Base-by-base conservation (phyloP, 495 filamentous ascomycete genomes). In the Penicillium chermesinum region DNA sequence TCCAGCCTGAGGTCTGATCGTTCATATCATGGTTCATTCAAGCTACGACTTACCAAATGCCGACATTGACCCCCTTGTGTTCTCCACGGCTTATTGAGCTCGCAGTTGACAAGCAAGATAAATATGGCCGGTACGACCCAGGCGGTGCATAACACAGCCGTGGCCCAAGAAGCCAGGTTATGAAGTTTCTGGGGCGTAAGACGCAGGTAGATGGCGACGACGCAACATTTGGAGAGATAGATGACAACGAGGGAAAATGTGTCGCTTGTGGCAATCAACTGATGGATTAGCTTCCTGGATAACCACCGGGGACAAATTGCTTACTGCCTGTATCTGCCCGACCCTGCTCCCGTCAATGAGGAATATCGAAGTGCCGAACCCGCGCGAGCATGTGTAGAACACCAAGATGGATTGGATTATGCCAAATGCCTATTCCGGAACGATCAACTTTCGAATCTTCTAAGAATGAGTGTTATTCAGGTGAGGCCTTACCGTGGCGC, bases 141-240 rank as follows among this genome's bases (percentile, higher is more conserved):
- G 9, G 62, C 37, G 0, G 68, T 70, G 25, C 65, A 66, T 2
- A 67, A 47, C 13, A 43, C 61, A 1, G 74, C 47, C 7, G 65
- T 66, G 10, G 53, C 57, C 55, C 62, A 64, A 3, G 69, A 65
- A 10, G 59, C 55, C 2, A 62, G 43, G n/a, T 66, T 69, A 46
- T 78, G 72, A 19, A 45, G 52, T 50, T 66, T 72, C 19, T 72
- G 61, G 0, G 72, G 75, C 1, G 75, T 73, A 3, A 78, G 58
- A 12, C 70, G 69, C n/a, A 74, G 61, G 38, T 73, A 71, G 21
- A 78, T 71, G 12, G 68, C 65, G 9, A 69, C 52, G 21, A 73
- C 69, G 20, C 71, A 74, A 57, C 62, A 70, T 62, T 78, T 78
- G 20, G 70, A 70, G 33, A 74, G 57, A 41, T 67, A 75, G 6